Base-by-base conservation (phyloP, 257 asterid species). In the Capsicum baccatum region DNA sequence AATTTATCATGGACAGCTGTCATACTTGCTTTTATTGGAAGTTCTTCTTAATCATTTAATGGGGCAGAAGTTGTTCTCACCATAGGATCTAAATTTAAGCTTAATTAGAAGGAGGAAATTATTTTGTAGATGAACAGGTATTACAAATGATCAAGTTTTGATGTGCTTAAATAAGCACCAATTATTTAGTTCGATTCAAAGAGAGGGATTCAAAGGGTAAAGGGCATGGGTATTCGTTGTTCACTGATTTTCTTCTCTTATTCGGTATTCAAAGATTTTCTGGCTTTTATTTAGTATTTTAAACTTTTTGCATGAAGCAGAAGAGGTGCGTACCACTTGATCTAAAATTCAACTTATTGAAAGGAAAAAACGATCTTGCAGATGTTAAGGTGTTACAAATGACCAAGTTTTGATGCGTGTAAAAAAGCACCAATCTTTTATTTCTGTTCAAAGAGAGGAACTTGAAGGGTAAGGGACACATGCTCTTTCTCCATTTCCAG, bases 21-120 rank as follows among this genome's bases (percentile, higher is more conserved):
- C 59, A 19, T 74, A 3, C 60, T 74, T 74, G 60, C 44, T 8
- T 74, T 74, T 74, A 21, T 19, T 73, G 21, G 16, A 74, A 16
- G 62, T 74, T 74, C 44, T n/a, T 44, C 35, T 33, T 13, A 74
- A 52, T 74, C 44, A 74, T 48, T 73, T 50, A 13, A 21, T 50
- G 60, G 60, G 6, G 80, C 80, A 50, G 80, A 74, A 48, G 44
- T 47, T 7, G 80, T 48, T 44, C 44, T 74, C 80, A 48, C 60
- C 80, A 48, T 63, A 21, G 3, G 80, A 73, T 48, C 59, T 48
- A 48, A 19, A 11, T 73, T 73, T 47, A 48, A 73, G 80, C 80
- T 73, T 73, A 73, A 73, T 48, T 6, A 10, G 59, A 11, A 10
- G 44, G 44, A 39, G 5, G 5, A 2, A 39, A 39, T 39, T 39